Percentiles rank a stretch among this genome's conserved stretches.
phyloP scores from a whole-genome alignment of 345 rosid species.

The Acer saccharum region DNA sequence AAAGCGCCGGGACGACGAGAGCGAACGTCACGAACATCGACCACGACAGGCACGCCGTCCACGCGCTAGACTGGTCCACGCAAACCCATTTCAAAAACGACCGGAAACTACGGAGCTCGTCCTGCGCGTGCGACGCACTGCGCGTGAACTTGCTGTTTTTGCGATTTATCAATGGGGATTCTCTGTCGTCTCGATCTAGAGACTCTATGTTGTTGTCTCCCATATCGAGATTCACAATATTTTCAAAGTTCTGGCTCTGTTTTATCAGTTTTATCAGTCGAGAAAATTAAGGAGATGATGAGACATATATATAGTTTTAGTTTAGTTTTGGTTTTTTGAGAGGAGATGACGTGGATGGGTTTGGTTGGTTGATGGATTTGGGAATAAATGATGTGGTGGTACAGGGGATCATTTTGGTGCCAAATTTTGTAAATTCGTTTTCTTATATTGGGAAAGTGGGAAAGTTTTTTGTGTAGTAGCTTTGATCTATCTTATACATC shows the following conservation, averaged over 20 bases:
- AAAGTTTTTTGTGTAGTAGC: not conserved
- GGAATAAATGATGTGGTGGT: no score
- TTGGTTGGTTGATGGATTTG: no score
- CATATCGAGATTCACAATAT: constrained; percentile 24
- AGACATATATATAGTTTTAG: no score
- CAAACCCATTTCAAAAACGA: constrained; percentile 85
- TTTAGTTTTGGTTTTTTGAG: no score
- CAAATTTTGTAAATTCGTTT: not conserved
- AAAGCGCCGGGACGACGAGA: constrained; percentile 59
- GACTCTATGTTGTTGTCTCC: constrained; percentile 25
- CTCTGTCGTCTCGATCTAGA: constrained; percentile 2
- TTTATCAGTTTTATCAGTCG: not conserved
- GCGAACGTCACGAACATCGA: constrained; percentile 62
- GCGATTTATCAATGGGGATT: constrained; percentile 29
- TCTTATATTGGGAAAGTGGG: not conserved
- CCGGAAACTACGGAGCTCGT: constrained; percentile 78
- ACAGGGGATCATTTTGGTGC: not conserved
- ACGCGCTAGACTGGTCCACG: constrained; percentile 72
- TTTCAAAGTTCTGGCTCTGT: no score
- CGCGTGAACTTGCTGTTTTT: constrained; percentile 41
- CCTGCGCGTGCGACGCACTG: constrained; percentile 59
- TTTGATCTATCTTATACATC: no score
- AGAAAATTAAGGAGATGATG: not conserved
- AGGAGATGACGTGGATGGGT: no score
- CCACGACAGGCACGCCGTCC: constrained; percentile 73